A percentile compares a stretch with the other conserved stretches of the same genome.
These are phyloP conservation scores for Starmerella bombi DNA, from an alignment of 805 yeast species.

Conservation along the genomic window DNA sequence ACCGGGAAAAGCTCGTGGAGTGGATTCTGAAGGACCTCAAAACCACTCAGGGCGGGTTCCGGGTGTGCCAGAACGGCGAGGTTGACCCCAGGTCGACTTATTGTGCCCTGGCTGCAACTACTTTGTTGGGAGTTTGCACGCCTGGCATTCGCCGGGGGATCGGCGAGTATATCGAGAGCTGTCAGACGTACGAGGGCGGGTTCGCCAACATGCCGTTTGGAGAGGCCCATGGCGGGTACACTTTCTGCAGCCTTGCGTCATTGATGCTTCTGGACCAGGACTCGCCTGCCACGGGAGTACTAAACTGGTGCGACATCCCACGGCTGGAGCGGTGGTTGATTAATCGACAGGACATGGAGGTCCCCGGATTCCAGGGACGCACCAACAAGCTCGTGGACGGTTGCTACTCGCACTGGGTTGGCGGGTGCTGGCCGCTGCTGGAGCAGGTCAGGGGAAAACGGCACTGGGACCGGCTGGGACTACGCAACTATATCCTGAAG, in stretches of 20 bases:
- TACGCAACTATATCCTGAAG: constrained; percentile 50
- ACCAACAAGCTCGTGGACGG: constrained; percentile 91
- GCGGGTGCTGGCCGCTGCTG: constrained; percentile 54
- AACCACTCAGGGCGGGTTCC: constrained; percentile 58
- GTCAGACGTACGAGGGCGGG: constrained; percentile 95
- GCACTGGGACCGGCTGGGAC: constrained; percentile 39
- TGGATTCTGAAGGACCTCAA: constrained; percentile 57
- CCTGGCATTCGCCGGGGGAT: constrained; percentile 43
- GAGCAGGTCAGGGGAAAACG: constrained; percentile 35
- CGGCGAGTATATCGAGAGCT: constrained; percentile 45
- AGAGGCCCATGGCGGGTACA: constrained; percentile 97
- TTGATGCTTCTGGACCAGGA: constrained; percentile 34
- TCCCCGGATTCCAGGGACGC: constrained; percentile 83
- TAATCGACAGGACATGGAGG: constrained; percentile 51
- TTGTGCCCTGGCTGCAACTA: constrained; percentile 66
- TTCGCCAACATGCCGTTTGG: constrained; percentile 70
- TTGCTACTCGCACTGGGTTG: constrained; percentile 93
- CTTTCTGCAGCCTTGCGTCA: constrained; percentile 75
- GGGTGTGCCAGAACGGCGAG: constrained; percentile 69
- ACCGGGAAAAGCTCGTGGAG: constrained; percentile 35
- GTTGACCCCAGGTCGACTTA: constrained; percentile 69
- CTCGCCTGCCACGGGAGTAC: constrained; percentile 26
- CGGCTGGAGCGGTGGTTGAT: constrained; percentile 47
- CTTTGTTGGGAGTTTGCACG: constrained; percentile 40
- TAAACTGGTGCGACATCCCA: constrained; percentile 35